phyloP scores from a whole-genome alignment of 164 flowering plant genomes.

The Warburgia ugandensis region DNA sequence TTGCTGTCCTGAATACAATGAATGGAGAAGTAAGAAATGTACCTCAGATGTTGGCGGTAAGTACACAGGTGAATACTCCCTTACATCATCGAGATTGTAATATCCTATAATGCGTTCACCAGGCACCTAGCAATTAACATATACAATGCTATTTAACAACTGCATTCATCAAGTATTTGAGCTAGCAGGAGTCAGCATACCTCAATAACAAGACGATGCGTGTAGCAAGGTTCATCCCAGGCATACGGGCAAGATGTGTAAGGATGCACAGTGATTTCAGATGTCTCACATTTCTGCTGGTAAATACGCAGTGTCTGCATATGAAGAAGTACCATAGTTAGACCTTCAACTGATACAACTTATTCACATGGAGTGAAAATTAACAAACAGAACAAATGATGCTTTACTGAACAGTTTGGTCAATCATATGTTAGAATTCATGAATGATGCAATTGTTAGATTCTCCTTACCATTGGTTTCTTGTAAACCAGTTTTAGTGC shows the following conservation, averaged over 20 bases:
- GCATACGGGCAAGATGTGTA: constrained; percentile 84
- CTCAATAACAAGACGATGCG: constrained; percentile 91
- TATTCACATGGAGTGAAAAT: neutral
- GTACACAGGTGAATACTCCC: constrained; percentile 44
- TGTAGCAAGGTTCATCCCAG: constrained; percentile 97
- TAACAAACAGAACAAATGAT: no score
- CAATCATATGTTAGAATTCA: no score
- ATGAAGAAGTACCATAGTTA: constrained; percentile 6
- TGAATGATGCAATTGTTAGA: no score
- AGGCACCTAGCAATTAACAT: constrained; percentile 50
- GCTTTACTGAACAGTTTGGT: no score
- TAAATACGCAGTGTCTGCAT: constrained; percentile 69
- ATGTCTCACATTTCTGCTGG: constrained; percentile 84
- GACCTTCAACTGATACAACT: neutral
- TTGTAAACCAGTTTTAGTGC: no score
- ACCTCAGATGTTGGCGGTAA: constrained; percentile 74
- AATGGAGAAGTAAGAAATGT: neutral
- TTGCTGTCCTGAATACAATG: no score
- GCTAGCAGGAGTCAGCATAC: constrained; percentile 25
- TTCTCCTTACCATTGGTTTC: no score
- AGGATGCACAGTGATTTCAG: constrained; percentile 66
- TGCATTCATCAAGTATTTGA: neutral
- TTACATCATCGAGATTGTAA: constrained; percentile 69
- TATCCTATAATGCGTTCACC: constrained; percentile 82
- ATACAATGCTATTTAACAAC: neutral